Evolutionary conservation across 2,329 filamentous ascomycete species (phyloP).

Genomic region (Sporothrix variecibatus): DNA sequence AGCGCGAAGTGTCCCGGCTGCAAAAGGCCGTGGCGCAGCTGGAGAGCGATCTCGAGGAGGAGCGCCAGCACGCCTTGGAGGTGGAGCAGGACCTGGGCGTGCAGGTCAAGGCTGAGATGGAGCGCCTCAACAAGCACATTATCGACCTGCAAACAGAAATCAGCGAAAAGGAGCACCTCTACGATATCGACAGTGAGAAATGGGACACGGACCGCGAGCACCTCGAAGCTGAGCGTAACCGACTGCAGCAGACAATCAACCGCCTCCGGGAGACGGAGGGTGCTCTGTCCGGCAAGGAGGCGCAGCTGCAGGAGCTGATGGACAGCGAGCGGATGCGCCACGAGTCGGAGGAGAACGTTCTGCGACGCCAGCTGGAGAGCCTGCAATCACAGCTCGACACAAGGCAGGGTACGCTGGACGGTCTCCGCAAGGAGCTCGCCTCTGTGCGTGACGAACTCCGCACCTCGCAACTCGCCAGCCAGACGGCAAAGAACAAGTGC

Average conservation of each 20-base stretch:
- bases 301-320: conserved; percentile 66
- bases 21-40: conserved; percentile 51
- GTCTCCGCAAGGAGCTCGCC: conserved; percentile 66
- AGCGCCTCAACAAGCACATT: conserved; percentile 59
- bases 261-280: conserved; percentile 69
- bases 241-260: conserved; percentile 70
- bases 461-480: conserved; percentile 64
- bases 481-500: conserved; percentile 63
- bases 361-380: conserved; percentile 73
- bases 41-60: conserved; percentile 51
- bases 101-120: conserved; percentile 51
- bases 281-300: conserved; percentile 66
- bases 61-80: conserved; percentile 60
- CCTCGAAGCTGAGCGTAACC: conserved; percentile 65
- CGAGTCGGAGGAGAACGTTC: conserved; percentile 66
- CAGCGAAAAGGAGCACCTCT: conserved; percentile 68
- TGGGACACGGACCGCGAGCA: conserved; percentile 69
- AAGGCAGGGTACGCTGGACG: conserved; percentile 65
- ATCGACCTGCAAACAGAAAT: conserved; percentile 65
- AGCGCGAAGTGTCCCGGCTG: conserved; percentile 60
- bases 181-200: conserved; percentile 70
- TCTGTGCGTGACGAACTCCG: conserved; percentile 68
- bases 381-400: conserved; percentile 70
- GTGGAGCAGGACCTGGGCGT: conserved; percentile 61
- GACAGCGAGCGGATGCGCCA: conserved; percentile 73